Conservation (phyloP, 2,329 filamentous ascomycete species). For the Ilyonectria sp. region DNA sequence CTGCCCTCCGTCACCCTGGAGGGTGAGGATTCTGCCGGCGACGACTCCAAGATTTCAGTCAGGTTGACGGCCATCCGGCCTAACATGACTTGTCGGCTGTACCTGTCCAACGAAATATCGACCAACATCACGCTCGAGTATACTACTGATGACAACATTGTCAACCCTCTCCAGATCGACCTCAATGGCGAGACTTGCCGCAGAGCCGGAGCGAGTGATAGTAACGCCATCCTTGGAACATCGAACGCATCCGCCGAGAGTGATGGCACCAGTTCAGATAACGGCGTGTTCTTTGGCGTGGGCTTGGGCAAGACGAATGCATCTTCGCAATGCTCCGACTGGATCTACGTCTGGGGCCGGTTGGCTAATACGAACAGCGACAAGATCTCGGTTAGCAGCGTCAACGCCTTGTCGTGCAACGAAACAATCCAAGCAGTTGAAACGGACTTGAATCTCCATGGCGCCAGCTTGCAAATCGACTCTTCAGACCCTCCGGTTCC, state of each 20-base stretch:
- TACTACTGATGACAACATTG: conserved; percentile 30
- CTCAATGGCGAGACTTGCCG: conserved; percentile 42
- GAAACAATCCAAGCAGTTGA: conserved; percentile 53
- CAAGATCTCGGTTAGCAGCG: conserved; percentile 47
- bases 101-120: conserved; percentile 38
- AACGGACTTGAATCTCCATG: conserved; percentile 43
- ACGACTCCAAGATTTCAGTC: conserved; percentile 41
- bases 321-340: conserved; percentile 49
- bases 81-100: conserved; percentile 47
- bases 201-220: conserved; percentile 25
- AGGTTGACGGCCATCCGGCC: conserved; percentile 52
- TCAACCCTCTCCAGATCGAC: conserved; percentile 43
- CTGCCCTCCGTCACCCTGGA: conserved; percentile 45
- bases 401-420: conserved; percentile 57
- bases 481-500: conserved; percentile 46
- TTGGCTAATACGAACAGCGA: conserved; percentile 43
- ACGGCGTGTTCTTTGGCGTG: conserved; percentile 37
- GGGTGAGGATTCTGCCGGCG: conserved; percentile 22
- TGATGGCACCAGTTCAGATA: neutral
- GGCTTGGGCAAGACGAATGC: conserved; percentile 37
- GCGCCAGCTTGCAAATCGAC: conserved; percentile 47
- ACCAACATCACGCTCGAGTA: conserved; percentile 45
- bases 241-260: conserved; percentile 12
- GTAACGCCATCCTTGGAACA: conserved; percentile 41
- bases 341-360: conserved; percentile 56